Conservation (phyloP, 345 rosid species). For the Syzygium grande region DNA sequence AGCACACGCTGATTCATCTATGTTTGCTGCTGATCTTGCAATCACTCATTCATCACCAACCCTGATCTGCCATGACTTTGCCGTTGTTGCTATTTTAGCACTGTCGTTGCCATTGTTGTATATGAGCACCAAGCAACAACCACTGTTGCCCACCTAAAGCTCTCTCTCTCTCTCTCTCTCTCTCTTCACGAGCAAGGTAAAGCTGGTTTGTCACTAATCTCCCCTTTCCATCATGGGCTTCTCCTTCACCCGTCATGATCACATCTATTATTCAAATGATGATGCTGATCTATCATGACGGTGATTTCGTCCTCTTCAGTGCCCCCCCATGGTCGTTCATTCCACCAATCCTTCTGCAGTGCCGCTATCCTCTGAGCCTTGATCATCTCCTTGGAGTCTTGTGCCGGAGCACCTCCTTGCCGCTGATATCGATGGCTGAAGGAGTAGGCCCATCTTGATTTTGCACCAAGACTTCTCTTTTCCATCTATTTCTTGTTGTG, state of each 20-base stretch:
- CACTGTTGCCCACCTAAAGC: neutral
- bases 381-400: neutral
- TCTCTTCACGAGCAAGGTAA: neutral
- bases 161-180: neutral
- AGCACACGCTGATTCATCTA: neutral
- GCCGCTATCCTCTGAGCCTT: neutral
- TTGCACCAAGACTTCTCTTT: neutral
- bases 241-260: neutral
- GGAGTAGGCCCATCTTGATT: neutral
- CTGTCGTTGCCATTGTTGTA: neutral
- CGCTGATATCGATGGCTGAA: neutral
- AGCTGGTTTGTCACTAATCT: neutral
- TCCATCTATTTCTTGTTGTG: neutral
- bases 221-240: neutral
- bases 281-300: neutral
- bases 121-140: neutral
- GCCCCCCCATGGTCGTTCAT: neutral
- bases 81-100: neutral
- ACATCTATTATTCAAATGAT: neutral
- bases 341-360: neutral
- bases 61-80: neutral
- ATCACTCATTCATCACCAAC: neutral
- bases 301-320: neutral
- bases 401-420: neutral
- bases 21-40: neutral